These are phyloP conservation scores for Arthroderma sp. DNA, from an alignment of 2,329 filamentous ascomycete genomes.

Conservation along the genomic window DNA sequence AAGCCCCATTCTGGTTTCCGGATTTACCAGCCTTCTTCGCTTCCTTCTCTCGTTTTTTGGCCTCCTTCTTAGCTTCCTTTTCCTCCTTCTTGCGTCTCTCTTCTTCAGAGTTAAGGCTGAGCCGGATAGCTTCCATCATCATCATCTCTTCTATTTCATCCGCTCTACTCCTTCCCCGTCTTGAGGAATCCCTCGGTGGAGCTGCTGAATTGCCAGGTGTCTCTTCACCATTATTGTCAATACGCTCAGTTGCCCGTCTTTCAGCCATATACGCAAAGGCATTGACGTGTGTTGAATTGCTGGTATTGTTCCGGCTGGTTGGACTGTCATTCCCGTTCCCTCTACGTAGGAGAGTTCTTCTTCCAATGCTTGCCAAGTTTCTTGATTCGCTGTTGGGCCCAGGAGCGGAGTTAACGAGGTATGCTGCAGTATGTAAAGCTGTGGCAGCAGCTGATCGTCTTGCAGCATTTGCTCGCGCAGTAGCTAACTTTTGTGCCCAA, in stretches of 20 bases:
- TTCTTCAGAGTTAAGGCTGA: conserved; percentile 86
- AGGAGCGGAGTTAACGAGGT: conserved; percentile 57
- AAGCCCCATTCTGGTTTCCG: conserved; percentile 52
- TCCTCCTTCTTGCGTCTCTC: conserved; percentile 79
- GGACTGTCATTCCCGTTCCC: conserved; percentile 28
- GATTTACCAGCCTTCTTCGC: conserved; percentile 61
- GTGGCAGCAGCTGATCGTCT: conserved; percentile 84
- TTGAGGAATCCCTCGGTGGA: conserved; percentile 40
- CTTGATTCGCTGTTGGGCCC: conserved; percentile 34
- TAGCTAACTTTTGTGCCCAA: conserved; percentile 79
- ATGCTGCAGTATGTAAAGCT: conserved; percentile 86
- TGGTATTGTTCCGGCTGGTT: conserved; percentile 21
- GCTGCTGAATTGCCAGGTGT: conserved; percentile 26
- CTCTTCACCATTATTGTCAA: conserved; percentile 20
- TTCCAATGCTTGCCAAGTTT: conserved; percentile 47
- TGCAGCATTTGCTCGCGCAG: conserved; percentile 72
- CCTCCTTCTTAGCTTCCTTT: conserved; percentile 67
- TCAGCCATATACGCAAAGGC: conserved; percentile 39
- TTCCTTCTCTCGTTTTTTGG: conserved; percentile 75
- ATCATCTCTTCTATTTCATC: conserved; percentile 95
- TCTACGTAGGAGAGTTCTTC: conserved; percentile 40
- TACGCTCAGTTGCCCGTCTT: conserved; percentile 28
- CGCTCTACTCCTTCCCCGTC: conserved; percentile 48
- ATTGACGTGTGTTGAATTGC: conserved; percentile 32
- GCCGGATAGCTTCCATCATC: conserved; percentile 90